Conservation (phyloP, 2,329 filamentous ascomycete genomes). For the Nakataea oryzae region DNA sequence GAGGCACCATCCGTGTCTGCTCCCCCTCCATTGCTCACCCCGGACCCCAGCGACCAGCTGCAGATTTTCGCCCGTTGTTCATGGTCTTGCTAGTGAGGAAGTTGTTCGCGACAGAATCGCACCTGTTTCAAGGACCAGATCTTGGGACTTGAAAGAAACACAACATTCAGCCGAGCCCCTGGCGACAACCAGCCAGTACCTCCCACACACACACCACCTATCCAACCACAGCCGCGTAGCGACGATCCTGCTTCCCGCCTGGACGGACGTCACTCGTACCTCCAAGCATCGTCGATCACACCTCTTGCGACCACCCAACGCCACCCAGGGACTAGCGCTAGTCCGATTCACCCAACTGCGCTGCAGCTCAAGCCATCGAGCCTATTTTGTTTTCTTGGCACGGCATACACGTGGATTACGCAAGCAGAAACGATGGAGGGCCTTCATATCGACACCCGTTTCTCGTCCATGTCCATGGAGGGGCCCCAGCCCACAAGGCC, state of each 20-base stretch:
- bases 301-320: neutral
- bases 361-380: neutral
- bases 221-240: neutral
- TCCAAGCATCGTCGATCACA: neutral
- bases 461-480: conserved; percentile 6
- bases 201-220: neutral
- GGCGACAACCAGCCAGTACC: neutral
- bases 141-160: neutral
- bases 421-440: neutral
- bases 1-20: neutral
- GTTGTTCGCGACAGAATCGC: conserved; percentile 7
- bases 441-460: conserved; percentile 4
- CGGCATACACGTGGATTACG: neutral
- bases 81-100: conserved; percentile 33
- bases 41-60: neutral
- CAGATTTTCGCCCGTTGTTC: conserved; percentile 8
- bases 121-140: neutral
- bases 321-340: neutral
- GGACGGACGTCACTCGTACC: neutral
- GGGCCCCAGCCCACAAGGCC: conserved; percentile 8
- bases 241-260: neutral
- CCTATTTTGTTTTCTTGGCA: neutral
- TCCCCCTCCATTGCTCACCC: neutral
- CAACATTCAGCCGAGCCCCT: neutral
- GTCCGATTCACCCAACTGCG: neutral